A percentile compares a stretch with the other conserved stretches of the same genome.
Conservation (phyloP, 208 protist species). For the Trypanosomatidae sp. region DNA sequence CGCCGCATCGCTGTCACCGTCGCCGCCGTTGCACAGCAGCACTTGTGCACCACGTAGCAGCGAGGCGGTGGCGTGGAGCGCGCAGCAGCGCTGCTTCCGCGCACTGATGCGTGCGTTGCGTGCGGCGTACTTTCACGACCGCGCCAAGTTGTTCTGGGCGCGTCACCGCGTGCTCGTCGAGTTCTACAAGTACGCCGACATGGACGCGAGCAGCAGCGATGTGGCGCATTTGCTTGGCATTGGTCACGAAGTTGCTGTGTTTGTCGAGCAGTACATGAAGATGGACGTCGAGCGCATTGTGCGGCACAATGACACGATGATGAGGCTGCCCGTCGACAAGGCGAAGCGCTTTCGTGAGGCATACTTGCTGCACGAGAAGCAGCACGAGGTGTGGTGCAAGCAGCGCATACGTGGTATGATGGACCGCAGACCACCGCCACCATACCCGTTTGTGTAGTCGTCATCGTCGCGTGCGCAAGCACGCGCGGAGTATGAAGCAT, state of each 20-base stretch:
- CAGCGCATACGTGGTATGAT: conserved; percentile 74
- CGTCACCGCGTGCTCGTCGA: conserved; percentile 78
- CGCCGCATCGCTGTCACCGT: too few species aligned
- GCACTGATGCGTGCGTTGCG: conserved; percentile 58
- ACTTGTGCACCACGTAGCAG: too few species aligned
- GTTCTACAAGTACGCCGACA: conserved; percentile 77
- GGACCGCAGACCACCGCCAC: conserved; percentile 58
- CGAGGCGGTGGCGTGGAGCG: too few species aligned
- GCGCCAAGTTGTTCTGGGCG: conserved; percentile 80
- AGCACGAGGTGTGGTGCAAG: conserved; percentile 86
- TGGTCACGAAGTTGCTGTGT: conserved; percentile 45
- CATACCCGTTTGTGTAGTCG: conserved; percentile 64
- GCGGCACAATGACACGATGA: conserved; percentile 72
- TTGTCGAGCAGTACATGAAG: conserved; percentile 75
- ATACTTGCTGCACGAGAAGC: conserved; percentile 66
- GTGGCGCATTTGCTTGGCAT: conserved; percentile 42
- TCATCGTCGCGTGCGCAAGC: not conserved
- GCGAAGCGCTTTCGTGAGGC: conserved; percentile 69
- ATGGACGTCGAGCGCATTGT: conserved; percentile 68
- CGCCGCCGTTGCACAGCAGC: too few species aligned
- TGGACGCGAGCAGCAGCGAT: conserved; percentile 19
- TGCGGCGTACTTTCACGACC: conserved; percentile 72
- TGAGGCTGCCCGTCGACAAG: conserved; percentile 38
- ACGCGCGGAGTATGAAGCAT: not conserved
- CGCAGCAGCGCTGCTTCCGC: conserved; percentile 64